Conservation (phyloP, 139 green algal genomes). For the Bryopsis sp. region DNA sequence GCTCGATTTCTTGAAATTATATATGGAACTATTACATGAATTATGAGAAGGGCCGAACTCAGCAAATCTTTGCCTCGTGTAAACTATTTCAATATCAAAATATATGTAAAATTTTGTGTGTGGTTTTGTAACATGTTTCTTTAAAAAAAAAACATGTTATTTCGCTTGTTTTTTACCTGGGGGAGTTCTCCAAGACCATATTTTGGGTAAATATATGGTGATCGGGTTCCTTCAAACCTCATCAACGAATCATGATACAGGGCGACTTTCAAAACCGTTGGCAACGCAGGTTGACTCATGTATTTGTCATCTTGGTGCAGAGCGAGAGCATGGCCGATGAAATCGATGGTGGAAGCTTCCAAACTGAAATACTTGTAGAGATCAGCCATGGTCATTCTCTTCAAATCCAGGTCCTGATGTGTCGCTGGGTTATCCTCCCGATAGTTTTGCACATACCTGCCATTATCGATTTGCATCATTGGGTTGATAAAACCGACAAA, state of each 20-base stretch:
- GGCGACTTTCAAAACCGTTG: conserved; percentile 84
- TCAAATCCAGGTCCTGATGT: conserved; percentile 78
- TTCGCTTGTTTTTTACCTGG: conserved; percentile 53
- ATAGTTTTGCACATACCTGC: conserved; percentile 90
- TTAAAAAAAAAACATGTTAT: too few species aligned
- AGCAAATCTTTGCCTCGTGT: too few species aligned
- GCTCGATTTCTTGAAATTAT: too few species aligned
- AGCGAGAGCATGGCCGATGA: conserved; percentile 94
- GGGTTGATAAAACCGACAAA: too few species aligned
- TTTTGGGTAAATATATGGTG: conserved; percentile 97
- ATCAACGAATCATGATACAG: conserved; percentile 94
- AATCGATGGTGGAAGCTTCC: conserved; percentile 77
- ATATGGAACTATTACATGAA: too few species aligned
- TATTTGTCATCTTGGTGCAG: conserved; percentile 70
- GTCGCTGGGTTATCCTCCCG: conserved; percentile 67
- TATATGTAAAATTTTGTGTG: too few species aligned
- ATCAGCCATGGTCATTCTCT: conserved; percentile 71
- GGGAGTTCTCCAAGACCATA: conserved; percentile 96
- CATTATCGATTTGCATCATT: neutral
- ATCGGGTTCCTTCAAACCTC: conserved; percentile 80
- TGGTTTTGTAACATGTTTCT: too few species aligned
- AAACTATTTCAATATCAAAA: too few species aligned
- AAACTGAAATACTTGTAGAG: conserved; percentile 85
- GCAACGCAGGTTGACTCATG: conserved; percentile 49
- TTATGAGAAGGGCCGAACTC: too few species aligned